Percentiles rank a stretch among this genome's conserved stretches.
These are phyloP conservation scores for Liriodendron chinense DNA, from an alignment of 164 flowering plant species.

Conservation along the genomic window DNA sequence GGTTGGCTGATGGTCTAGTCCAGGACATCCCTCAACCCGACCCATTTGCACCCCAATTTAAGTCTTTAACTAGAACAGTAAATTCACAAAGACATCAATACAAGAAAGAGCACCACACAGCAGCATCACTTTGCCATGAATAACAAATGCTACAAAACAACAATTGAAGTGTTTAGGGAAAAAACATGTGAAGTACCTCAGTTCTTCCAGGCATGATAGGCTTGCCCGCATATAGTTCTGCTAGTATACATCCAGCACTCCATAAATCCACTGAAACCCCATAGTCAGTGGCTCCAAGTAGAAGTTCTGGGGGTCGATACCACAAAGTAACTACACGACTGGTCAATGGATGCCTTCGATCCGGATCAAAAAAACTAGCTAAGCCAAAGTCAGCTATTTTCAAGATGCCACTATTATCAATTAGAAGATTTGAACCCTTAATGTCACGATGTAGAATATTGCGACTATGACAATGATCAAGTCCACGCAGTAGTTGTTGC, in stretches of 20 bases:
- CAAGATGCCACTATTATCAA: conserved; percentile 83
- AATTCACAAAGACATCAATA: no score
- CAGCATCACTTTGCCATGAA: no score
- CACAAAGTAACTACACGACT: conserved; percentile 97
- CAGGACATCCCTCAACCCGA: no score
- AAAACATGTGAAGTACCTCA: conserved; percentile 47
- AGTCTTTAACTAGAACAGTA: no score
- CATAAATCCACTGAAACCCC: conserved; percentile 89
- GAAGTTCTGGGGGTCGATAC: conserved; percentile 97
- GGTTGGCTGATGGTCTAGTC: no score
- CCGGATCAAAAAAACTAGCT: conserved; percentile 79
- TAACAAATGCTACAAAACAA: no score
- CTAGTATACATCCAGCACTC: conserved; percentile 98
- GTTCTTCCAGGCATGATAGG: conserved; percentile 99
- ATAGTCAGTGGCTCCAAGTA: conserved; percentile 91
- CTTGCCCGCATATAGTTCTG: conserved; percentile 93
- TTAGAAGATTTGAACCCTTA: conserved; percentile 92
- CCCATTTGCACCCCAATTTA: no score
- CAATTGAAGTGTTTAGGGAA: no score
- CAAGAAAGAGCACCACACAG: no score
- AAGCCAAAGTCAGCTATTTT: conserved; percentile 98
- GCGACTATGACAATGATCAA: conserved; percentile 89
- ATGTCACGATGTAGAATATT: conserved; percentile 94
- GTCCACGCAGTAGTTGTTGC: conserved; percentile 89
- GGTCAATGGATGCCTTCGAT: conserved; percentile 72